Base-by-base conservation (phyloP, 1,284 basidiomycete genomes). In the Afroboletus lepidellus region DNA sequence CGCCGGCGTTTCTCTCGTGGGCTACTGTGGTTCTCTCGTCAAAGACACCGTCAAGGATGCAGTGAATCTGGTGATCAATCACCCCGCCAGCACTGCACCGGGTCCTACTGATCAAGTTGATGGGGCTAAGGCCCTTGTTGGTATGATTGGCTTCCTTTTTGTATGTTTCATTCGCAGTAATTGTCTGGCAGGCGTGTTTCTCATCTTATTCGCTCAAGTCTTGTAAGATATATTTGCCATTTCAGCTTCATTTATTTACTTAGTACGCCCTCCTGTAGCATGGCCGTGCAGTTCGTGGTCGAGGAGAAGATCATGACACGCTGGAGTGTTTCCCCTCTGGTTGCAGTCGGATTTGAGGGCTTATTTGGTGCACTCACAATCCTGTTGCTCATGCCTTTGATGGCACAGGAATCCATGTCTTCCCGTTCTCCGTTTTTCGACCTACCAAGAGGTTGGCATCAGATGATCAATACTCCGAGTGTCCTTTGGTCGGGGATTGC, bases 161-260 rank as follows among this genome's bases (percentile, higher is more conserved):
- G 12, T 41, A 29, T 42, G 41, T n/a, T 11, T 36, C 13, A 8
- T 21, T 54, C 57, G 41, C 49, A 46, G 29, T 36, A 34, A 29
- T 46, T 33, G 38, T 41, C 29, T 24, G 49, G 37, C 51, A 88
- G 85, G 97, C 51, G 87, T 99, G 32, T 84, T 92, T 65, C 87
- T 99, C 67, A 84, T 99, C 52, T 76, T 98, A 36, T 94, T 97
- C 65, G 96, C 97, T n/a, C 97, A 99, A 73, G 74, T 98, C 56
- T 99, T 96, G 91, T 92, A 66, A 76, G 89, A 77, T 65, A 63
- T 60, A 39, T 54, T 60, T 44, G 37, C 13, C 9, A 39, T 50
- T 23, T 44, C 45, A 36, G 11, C 37, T 53, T 51, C 55, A n/a
- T n/a, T 56, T 54, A 53, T 55, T 52, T 61, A 43, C 57, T 64